A percentile compares a stretch with the other conserved stretches of the same genome.
These are phyloP conservation scores for Arthonia radiata DNA, from an alignment of 495 filamentous ascomycete genomes.

Conservation along the genomic window DNA sequence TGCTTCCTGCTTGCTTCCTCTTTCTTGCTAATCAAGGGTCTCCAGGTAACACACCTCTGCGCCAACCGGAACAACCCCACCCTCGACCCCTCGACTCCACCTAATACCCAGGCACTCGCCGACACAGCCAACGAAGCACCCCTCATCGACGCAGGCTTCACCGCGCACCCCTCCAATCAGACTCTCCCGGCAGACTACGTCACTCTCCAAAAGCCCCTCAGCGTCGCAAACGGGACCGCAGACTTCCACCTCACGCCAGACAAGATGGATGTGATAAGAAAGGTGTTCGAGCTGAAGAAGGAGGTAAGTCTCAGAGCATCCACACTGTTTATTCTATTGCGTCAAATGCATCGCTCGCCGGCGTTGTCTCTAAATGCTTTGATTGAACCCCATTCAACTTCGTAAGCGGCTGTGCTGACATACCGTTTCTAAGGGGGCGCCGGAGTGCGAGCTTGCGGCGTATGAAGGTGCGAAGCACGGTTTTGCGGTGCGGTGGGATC, in stretches of 20 bases:
- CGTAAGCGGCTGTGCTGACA: too few species aligned
- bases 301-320: slow-evolving; percentile 2
- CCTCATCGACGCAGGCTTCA: slow-evolving; percentile 27
- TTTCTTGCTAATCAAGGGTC: too few species aligned
- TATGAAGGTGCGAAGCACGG: slow-evolving; percentile 34
- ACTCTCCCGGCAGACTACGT: slow-evolving; percentile 28
- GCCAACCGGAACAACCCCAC: too few species aligned
- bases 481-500: slow-evolving; percentile 30
- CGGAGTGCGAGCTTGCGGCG: slow-evolving; percentile 22
- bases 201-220: slow-evolving; percentile 23
- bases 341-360: too few species aligned
- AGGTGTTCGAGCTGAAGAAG: slow-evolving; percentile 18
- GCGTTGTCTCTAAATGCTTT: too few species aligned
- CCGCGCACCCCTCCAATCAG: slow-evolving; percentile 28
- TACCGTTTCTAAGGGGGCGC: slow-evolving; percentile 12
- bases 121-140: slow-evolving; percentile 8
- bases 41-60: too few species aligned
- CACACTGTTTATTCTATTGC: too few species aligned
- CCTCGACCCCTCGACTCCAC: too few species aligned
- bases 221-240: slow-evolving; percentile 27
- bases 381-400: too few species aligned
- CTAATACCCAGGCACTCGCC: too few species aligned
- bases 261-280: slow-evolving; percentile 18
- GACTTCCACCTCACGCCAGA: slow-evolving; percentile 20
- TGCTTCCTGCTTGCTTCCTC: slow-evolving; percentile 16